Percentiles rank a stretch among this genome's conserved stretches.
Conservation (phyloP, 345 rosid genomes). For the Citrus sinensis region DVS_A1.0 CM039164.1:25818001-25818500, state of each 20-base stretch:
- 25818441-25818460: too few species aligned
- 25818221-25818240: too few species aligned
- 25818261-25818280: too few species aligned
- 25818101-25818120: slow-evolving; percentile 63
- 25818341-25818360: accelerated
- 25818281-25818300: too few species aligned
- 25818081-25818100: slow-evolving; percentile 85
- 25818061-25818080: slow-evolving; percentile 80
- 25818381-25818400: too few species aligned
- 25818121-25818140: slow-evolving; percentile 4
- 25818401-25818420: too few species aligned
- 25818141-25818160: background rate
- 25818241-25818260: too few species aligned
- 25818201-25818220: slow-evolving; percentile 41
- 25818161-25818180: background rate
- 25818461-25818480: too few species aligned
- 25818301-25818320: accelerated
- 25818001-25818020: slow-evolving; percentile 8
- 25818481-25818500: too few species aligned
- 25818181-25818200: slow-evolving; percentile 19
- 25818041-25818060: slow-evolving; percentile 96
- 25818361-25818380: too few species aligned
- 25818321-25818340: too few species aligned
- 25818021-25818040: slow-evolving; percentile 81
- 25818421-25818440: too few species aligned